Evolutionary conservation across 345 rosid genomes (phyloP).

Genomic region (Salix caprea): DNA sequence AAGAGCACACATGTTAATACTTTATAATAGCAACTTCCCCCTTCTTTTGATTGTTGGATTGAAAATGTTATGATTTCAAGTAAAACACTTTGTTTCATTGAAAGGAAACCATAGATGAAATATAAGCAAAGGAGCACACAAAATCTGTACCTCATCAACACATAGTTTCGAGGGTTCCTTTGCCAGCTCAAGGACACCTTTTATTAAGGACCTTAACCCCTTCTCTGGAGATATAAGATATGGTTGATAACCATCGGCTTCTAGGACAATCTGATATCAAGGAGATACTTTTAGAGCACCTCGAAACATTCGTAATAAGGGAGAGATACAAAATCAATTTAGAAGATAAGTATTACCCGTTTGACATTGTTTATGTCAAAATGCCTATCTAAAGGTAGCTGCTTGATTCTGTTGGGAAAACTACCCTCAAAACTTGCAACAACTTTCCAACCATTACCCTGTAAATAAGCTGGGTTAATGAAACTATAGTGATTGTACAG

Average conservation of each 20-base stretch:
- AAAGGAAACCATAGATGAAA: background rate
- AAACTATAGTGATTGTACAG: background rate
- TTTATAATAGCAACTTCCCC: background rate
- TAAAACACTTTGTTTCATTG: background rate
- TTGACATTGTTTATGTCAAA: conserved; percentile 89
- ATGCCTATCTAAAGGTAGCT: conserved; percentile 93
- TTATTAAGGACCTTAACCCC: conserved; percentile 93
- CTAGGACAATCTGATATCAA: conserved; percentile 70
- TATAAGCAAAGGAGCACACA: background rate
- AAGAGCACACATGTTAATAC: background rate
- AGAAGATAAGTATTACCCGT: conserved; percentile 53
- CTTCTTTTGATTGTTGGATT: background rate
- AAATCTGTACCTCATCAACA: conserved; percentile 79
- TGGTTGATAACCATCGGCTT: conserved; percentile 99
- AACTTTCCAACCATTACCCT: conserved; percentile 99
- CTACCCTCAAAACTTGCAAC: conserved; percentile 97
- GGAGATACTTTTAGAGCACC: conserved; percentile 9
- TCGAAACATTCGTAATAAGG: conserved; percentile 1
- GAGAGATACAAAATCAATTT: background rate
- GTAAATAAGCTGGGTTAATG: conserved; percentile 21
- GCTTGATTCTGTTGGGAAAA: conserved; percentile 91
- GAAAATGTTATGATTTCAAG: background rate
- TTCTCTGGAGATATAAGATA: conserved; percentile 99
- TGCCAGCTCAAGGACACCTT: conserved; percentile 92
- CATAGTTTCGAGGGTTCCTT: conserved; percentile 94